phyloP scores from a whole-genome alignment of 2,329 filamentous ascomycete species.

The Colletotrichum sp. region DNA sequence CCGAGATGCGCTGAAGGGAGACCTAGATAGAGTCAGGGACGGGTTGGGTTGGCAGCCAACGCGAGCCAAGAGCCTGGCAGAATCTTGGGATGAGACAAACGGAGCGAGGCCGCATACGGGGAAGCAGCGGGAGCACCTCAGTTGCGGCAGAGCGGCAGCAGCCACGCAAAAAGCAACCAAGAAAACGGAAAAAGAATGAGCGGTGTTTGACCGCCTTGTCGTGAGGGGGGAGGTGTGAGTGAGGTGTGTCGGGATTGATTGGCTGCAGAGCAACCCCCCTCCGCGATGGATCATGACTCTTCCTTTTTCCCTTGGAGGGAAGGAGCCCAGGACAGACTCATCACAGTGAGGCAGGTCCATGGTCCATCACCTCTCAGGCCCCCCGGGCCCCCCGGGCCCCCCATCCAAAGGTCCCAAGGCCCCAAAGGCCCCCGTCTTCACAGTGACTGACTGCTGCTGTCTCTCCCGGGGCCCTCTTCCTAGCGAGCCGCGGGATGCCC shows the following conservation, averaged over 20 bases:
- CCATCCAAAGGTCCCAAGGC: not conserved
- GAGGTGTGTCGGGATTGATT: conserved; percentile 14
- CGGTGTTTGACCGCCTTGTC: conserved; percentile 22
- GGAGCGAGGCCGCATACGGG: conserved; percentile 7
- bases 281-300: not conserved
- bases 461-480: not conserved
- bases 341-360: not conserved
- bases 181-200: conserved; percentile 17
- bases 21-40: not conserved
- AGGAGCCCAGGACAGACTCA: not conserved
- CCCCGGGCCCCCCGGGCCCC: not conserved
- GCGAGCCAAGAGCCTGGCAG: not conserved
- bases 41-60: not conserved
- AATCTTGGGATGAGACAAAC: not conserved
- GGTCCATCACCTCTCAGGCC: not conserved
- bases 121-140: conserved; percentile 6
- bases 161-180: not conserved
- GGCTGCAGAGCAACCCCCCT: not conserved
- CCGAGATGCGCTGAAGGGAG: not conserved
- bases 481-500: not conserved
- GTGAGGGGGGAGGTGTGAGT: not conserved
- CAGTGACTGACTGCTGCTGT: not conserved
- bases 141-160: not conserved
- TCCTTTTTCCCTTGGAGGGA: not conserved
- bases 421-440: not conserved